Percentiles rank a stretch among this genome's conserved stretches.
Evolutionary conservation across 306 rosid genomes (phyloP).

Genomic region (Benincasa hispida): DNA sequence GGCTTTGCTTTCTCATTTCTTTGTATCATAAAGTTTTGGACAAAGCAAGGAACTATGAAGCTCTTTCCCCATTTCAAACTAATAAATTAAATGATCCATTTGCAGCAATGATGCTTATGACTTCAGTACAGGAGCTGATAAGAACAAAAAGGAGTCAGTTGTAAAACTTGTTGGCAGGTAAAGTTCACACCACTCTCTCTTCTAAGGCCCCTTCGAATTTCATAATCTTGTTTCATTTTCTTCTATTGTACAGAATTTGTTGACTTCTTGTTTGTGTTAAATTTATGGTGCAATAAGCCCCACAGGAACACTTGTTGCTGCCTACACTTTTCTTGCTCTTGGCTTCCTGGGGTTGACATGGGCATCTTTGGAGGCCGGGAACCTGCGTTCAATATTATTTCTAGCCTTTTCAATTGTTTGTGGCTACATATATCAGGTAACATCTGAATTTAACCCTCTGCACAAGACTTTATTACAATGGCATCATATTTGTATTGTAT

Average conservation of each 20-base stretch:
- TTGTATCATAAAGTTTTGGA: neutral
- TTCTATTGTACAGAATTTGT: neutral
- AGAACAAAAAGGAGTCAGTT: slow-evolving; percentile 71
- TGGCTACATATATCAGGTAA: slow-evolving; percentile 81
- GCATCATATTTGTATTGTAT: neutral
- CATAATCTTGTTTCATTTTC: neutral
- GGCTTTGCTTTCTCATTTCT: slow-evolving; percentile 3
- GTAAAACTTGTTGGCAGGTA: slow-evolving; percentile 74
- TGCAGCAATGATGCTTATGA: slow-evolving; percentile 86
- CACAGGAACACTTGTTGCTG: slow-evolving; percentile 51
- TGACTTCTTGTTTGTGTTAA: neutral
- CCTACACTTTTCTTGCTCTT: slow-evolving; percentile 49
- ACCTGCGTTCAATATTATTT: slow-evolving; percentile 40
- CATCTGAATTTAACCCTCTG: neutral
- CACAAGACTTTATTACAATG: neutral
- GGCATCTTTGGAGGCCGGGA: slow-evolving; percentile 53
- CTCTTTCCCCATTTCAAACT: neutral
- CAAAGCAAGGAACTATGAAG: neutral
- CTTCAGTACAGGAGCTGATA: slow-evolving; percentile 84
- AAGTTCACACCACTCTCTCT: slow-evolving; percentile 11
- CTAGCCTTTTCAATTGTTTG: slow-evolving; percentile 54
- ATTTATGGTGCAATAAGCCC: slow-evolving; percentile 40
- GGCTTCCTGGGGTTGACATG: slow-evolving; percentile 63
- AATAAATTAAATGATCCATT: neutral
- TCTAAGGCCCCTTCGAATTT: neutral